phyloP scores from a whole-genome alignment of 345 rosid genomes.

The Linum trigynum region DNA sequence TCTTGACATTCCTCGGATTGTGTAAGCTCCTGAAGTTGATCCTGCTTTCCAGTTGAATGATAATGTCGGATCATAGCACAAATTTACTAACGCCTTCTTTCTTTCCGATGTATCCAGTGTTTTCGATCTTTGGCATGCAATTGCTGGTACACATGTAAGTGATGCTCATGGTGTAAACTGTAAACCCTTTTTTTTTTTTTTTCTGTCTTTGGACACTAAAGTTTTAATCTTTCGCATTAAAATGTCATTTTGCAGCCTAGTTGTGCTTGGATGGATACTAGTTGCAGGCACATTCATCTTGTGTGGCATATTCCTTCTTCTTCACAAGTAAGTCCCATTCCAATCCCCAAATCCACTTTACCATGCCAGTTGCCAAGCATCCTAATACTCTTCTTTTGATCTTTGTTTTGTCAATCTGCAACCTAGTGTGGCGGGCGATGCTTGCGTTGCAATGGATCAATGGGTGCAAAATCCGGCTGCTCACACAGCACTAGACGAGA shows the following conservation, averaged over 20 bases:
- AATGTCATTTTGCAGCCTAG: constrained; percentile 46
- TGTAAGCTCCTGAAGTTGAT: constrained; percentile 36
- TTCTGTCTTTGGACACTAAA: not conserved
- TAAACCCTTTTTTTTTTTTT: not conserved
- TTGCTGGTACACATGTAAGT: constrained; percentile 76
- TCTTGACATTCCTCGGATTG: constrained; percentile 65
- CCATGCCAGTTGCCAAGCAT: not conserved
- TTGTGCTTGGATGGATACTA: constrained; percentile 76
- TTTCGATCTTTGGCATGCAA: constrained; percentile 72
- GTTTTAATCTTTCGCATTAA: not conserved
- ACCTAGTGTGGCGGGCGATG: constrained; percentile 68
- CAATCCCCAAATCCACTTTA: not conserved
- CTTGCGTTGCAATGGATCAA: constrained; percentile 79
- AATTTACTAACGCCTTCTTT: constrained; percentile 1
- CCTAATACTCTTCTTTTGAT: too few relatives aligned
- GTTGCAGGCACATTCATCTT: constrained; percentile 83
- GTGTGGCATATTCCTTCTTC: constrained; percentile 75
- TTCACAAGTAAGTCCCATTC: constrained; percentile 63
- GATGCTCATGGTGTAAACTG: not conserved
- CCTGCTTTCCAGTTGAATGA: too few relatives aligned
- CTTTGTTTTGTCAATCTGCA: constrained; percentile 1
- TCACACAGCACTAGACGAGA: constrained; percentile 74
- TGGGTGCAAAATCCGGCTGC: constrained; percentile 78
- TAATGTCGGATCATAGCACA: not conserved
- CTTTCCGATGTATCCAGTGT: constrained; percentile 34